Base-by-base conservation (phyloP, 2,329 filamentous ascomycete genomes). In the Fusarium liriodendri region DNA sequence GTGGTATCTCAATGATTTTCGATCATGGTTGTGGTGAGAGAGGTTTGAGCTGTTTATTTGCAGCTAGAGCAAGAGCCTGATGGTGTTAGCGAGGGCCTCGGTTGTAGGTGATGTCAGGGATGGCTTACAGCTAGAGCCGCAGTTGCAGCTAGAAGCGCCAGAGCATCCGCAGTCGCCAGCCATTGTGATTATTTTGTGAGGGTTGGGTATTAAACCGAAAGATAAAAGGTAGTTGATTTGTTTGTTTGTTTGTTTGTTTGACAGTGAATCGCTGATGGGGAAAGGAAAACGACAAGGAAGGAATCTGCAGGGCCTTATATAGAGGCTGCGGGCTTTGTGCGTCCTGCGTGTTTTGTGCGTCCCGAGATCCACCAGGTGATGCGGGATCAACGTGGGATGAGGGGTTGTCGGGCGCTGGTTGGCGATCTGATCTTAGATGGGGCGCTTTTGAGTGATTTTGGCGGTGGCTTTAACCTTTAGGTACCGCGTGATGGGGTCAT, bases 141-240 rank as follows among this genome's bases (percentile, higher is more conserved):
- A 83, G 79, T 78, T 81, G 79, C 81, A 82, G 68, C 77, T 69
- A 70, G 79, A 77, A 68, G 78, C 71, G 74, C 80, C 79, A 72
- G 80, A 81, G 78, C 81, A 83, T 73, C 80, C 81, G 73, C 81
- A 82, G 78, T 82, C 73, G 72, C 78, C 80, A 80, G 80, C 75
- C 81, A 83, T 83, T 76, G 73, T 81, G 78, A 78, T 76, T 35
- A 29, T 71, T 63, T 66, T 76, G 68, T 70, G 29, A 47, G 40
- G 32, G 25, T 65, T n/a, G 63, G 70, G 70, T 66, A 40, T 52
- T 45, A 58, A 60, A 54, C 62, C 62, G 25, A 69, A 70, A 33
- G 52, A 62, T 67, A 55, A 42, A 42, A 42, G n/a, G 20, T 20
- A 38, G 57, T 64, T 38, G 11, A 22, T 42, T 70, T 54, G 13